These are phyloP conservation scores for Penicillium sp. DNA, from an alignment of 2,329 filamentous ascomycete genomes.

Conservation along the genomic window DNA sequence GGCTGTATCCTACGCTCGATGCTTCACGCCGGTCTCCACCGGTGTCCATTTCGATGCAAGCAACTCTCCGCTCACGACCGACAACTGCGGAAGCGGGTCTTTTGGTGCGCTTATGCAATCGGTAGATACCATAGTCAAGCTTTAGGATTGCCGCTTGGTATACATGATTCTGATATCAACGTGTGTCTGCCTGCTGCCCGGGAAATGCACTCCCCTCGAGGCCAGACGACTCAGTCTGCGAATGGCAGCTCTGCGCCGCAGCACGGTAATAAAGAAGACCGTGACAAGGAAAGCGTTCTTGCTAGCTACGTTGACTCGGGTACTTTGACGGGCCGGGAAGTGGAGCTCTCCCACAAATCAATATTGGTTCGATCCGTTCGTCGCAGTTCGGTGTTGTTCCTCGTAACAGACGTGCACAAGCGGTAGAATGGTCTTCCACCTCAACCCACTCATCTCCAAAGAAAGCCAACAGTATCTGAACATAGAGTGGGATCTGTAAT, in stretches of 20 bases:
- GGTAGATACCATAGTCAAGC: constrained; percentile 43
- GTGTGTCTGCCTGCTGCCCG: constrained; percentile 48
- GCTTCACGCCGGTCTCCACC: constrained; percentile 51
- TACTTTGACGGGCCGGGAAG: constrained; percentile 39
- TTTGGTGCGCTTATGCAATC: constrained; percentile 44
- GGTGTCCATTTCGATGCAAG: constrained; percentile 52
- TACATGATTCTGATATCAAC: constrained; percentile 44
- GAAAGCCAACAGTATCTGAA: constrained; percentile 5
- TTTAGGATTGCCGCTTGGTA: constrained; percentile 40
- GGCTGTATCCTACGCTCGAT: constrained; percentile 49
- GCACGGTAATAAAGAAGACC: background rate
- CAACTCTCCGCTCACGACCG: constrained; percentile 44
- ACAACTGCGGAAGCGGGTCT: constrained; percentile 42
- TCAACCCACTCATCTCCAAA: constrained; percentile 28
- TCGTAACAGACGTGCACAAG: constrained; percentile 42
- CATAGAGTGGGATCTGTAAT: background rate
- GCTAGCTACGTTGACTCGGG: constrained; percentile 42
- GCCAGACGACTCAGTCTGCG: background rate
- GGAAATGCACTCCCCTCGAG: constrained; percentile 37
- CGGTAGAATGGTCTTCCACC: constrained; percentile 46
- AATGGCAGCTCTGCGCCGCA: background rate
- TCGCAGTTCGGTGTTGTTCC: constrained; percentile 36
- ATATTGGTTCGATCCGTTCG: constrained; percentile 41
- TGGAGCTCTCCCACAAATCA: constrained; percentile 44
- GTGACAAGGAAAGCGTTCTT: constrained; percentile 32